Evolutionary conservation across 208 protist genomes (phyloP).

Genomic region (Phytomonas sp.): DNA sequence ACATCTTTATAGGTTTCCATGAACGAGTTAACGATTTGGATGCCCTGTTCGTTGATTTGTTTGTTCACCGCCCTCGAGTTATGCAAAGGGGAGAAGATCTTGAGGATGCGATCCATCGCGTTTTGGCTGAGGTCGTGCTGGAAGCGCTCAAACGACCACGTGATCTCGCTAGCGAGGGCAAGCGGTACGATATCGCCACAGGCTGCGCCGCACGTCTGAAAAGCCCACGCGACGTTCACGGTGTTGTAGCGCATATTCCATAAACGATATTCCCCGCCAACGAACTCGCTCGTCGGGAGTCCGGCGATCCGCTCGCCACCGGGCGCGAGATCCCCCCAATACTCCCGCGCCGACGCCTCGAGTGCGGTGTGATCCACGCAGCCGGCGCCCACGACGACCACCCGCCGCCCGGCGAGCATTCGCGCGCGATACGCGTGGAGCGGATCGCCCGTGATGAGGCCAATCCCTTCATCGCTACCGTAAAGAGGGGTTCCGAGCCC

Average conservation of each 20-base stretch:
- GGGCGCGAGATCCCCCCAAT: constrained; percentile 80
- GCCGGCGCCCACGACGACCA: constrained; percentile 94
- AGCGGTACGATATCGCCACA: constrained; percentile 83
- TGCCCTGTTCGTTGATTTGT: constrained; percentile 83
- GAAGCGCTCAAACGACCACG: constrained; percentile 80
- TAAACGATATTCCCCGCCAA: constrained; percentile 80
- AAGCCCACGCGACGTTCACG: constrained; percentile 80
- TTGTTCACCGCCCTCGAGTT: constrained; percentile 84
- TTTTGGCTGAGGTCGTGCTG: constrained; percentile 85
- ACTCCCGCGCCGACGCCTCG: constrained; percentile 83
- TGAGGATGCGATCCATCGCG: constrained; percentile 80
- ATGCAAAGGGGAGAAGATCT: constrained; percentile 84
- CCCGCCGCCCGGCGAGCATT: constrained; percentile 88
- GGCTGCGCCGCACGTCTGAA: constrained; percentile 80
- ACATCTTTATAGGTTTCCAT: constrained; percentile 84
- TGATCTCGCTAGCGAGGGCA: constrained; percentile 79
- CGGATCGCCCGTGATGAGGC: constrained; percentile 63
- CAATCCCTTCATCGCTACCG: constrained; percentile 91
- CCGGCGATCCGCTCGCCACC: constrained; percentile 12
- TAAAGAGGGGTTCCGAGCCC: constrained; percentile 93
- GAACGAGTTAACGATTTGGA: constrained; percentile 83
- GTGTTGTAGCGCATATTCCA: constrained; percentile 88
- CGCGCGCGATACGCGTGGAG: constrained; percentile 72
- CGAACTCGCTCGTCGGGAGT: constrained; percentile 56
- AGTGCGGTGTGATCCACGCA: constrained; percentile 93